Conservation (phyloP, 345 rosid genomes). For the Linum usitatissimum region DNA sequence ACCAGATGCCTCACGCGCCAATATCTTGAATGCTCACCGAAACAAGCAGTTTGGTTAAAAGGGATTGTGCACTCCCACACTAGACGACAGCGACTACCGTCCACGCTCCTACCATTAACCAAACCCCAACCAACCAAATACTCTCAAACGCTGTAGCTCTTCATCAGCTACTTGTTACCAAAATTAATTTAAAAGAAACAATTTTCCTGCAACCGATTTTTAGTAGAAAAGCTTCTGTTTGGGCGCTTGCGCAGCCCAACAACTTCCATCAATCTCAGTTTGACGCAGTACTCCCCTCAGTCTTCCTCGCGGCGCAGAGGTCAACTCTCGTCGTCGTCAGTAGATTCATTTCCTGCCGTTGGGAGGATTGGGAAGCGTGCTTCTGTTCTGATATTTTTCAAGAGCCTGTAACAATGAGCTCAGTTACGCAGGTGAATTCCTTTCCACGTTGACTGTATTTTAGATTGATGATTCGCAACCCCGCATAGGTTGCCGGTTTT, state of each 20-base stretch:
- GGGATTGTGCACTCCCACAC: too few species aligned
- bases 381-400: neutral
- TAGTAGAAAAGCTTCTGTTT: neutral
- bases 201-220: too few species aligned
- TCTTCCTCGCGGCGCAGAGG: neutral
- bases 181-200: too few species aligned
- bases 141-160: too few species aligned
- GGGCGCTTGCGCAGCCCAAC: neutral
- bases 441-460: neutral
- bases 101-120: too few species aligned
- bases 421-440: constrained; percentile 45
- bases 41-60: too few species aligned
- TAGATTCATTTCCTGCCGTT: neutral
- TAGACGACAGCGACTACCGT: too few species aligned
- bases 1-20: too few species aligned
- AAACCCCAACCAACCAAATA: too few species aligned
- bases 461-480: neutral
- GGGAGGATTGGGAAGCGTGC: neutral
- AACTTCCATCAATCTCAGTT: neutral
- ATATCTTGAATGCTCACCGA: too few species aligned
- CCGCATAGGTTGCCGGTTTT: neutral
- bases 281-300: neutral
- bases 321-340: neutral
- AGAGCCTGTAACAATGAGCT: constrained; percentile 35
- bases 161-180: too few species aligned